Evolutionary conservation across 768 basidiomycete genomes (phyloP), one percentile per base, ranked within the genome.

Genomic region (Zangia roseola): DNA sequence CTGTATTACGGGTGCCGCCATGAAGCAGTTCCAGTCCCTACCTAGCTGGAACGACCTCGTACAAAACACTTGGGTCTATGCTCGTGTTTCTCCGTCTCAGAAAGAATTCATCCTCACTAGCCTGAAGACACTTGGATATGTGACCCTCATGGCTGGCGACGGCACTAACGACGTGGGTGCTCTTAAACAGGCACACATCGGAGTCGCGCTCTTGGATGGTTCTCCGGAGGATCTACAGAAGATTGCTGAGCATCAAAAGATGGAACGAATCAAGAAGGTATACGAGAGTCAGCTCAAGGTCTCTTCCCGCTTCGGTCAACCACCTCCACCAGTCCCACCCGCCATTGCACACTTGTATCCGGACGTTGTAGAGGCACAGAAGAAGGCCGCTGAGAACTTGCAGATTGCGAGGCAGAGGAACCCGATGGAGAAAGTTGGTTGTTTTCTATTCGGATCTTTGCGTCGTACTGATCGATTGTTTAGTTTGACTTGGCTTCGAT

Each of bases 141-240:
- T 78, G 14, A 99, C 97, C 0, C 78, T 99, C 43, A 98, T 98
- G 97, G 97, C 94, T 6, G 97, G 97, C 43, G 97, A 99, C 64
- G 97, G 97, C 25, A 99, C 97, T 5, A 98, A 99, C 64, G 97
- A 98, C 54, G 97, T 99, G 42, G 97, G 97, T 20, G 97, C 97
- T 3, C 80, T 99, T 44, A 99, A 98, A 69, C 94, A 97, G 65
- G 97, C 97, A 1, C 93, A 99, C 67, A 88, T 99, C 50, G 95
- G 97, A 43, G 90, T 98, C 24, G 95, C 95, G 1, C 74, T 94
- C 4, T 72, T 97, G 45, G 93, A 97, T 60, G 93, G 95, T 1
- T 91, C 94, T 0, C 80, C 81, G 0, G 94, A 94, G 58, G 95
- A 97, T 61, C 71, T 99, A 20, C 81, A 90, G 68, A 91, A 88